Base-by-base conservation (phyloP, 768 basidiomycete genomes). In the Russula sp. region DNA sequence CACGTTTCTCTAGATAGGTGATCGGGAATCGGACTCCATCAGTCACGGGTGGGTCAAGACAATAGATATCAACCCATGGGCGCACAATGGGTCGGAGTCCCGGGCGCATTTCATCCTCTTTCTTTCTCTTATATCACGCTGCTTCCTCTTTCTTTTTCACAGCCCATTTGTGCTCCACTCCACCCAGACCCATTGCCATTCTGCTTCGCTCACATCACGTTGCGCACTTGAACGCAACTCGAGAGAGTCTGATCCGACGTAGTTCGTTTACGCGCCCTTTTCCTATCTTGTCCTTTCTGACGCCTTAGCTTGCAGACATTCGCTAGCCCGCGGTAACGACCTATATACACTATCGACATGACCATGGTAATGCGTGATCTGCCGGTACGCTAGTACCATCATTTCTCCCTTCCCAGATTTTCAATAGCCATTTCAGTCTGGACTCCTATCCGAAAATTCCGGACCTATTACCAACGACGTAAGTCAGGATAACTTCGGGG, bases 311-410 rank as follows among this genome's bases (percentile, higher is more conserved):
- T 46, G 16, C 56, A 57, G 56, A 30, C 11, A 57, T 5, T 56
- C 42, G 38, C 18, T 40, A 18, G 38, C 38, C 38, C 38, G 10
- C 10, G 5, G 16, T 28, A 24, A 24, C 24, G 3, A 28, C 40
- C 8, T 42, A 53, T 18, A 53, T 20, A n/a, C 14, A 40, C 7
- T 13, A 40, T 26, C 9, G 7, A 22, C 18, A 56, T 56, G 55
- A 20, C 54, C 2, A 0, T 24, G 26, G 0, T 9, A n/a, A n/a
- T n/a, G 2, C 9, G 18, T 4, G 0, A 0, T 18, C 10, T 16
- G 18, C 52, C 52, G 14, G 64, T 65, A 48, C 38, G 64, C 14
- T 20, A 20, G 30, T 78, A 73, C 24, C 7, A 38, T 2, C 16
- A 8, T 2, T 38, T 42, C 1, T 14, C 60, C 9, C 30, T 46